Base-by-base conservation (phyloP, 1,139 yeast genomes). In the Protomyces inundatus region DNA sequence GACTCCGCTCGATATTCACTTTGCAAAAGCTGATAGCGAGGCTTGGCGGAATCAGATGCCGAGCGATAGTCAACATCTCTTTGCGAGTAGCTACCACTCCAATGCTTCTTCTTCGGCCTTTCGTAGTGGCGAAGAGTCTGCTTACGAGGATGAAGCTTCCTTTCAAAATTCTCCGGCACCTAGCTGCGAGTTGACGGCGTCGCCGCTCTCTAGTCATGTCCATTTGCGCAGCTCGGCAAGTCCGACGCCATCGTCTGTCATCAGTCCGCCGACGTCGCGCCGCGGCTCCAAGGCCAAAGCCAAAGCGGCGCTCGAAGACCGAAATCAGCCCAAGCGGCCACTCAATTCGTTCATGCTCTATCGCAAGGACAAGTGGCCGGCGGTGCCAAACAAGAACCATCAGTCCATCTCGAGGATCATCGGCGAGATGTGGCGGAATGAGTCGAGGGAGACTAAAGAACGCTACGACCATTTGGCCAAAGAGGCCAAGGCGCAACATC, bases 311-410 rank as follows among this genome's bases (percentile, higher is more conserved):
- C 30, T 16, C 48, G 48, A 42, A 10, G 61, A 57, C 14, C 55
- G 6, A 4, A 36, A 46, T 14, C 54, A 51, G 14, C 75, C 80
- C 65, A 80, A 80, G 68, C 76, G 84, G 40, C 83, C 83, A 0
- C 72, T 80, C 65, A 81, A 81, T 71, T 78, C 82, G 37, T 81
- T 80, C 68, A 80, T 81, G 83, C 74, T 81, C 14, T 81, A 81
- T 68, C 75, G 83, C 23, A 64, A 66, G 10, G 67, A 66, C 53
- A 59, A 65, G 57, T 66, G 62, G 42, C 51, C 53, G n/a, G 59
- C 53, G 23, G 57, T 66, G 6, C 67, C 77, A 45, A 74, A 76
- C 40, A 70, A 77, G 48, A 77, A 77, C 66, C 80, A 78, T 61
- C 80, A 78, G 67, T 70, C 73, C 64, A 73, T 78, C 58, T 74